Percentiles rank a stretch among this genome's conserved stretches.
phyloP scores from a whole-genome alignment of 352 stramenopile species.

The Globisporangium recalcitrans region DNA sequence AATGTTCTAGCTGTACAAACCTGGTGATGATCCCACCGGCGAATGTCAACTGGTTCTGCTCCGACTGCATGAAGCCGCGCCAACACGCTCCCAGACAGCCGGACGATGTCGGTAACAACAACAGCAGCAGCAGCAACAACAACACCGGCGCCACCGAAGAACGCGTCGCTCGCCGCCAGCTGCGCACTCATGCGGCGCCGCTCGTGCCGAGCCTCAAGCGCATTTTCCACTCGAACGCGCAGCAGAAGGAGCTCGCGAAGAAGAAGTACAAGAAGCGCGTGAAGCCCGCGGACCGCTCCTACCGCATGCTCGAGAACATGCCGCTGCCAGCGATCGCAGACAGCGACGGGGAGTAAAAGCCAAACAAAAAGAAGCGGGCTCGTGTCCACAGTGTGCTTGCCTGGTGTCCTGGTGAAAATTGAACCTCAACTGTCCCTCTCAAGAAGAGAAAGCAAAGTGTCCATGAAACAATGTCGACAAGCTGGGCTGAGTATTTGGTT shows the following conservation, averaged over 20 bases:
- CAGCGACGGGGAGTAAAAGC: constrained; percentile 16
- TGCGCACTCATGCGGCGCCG: constrained; percentile 37
- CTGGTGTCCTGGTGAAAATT: neutral
- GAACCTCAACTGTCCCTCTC: neutral
- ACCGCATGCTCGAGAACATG: constrained; percentile 62
- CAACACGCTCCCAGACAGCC: constrained; percentile 9
- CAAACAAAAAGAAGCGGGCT: neutral
- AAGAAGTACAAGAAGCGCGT: constrained; percentile 52
- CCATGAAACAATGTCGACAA: neutral
- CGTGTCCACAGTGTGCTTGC: constrained; percentile 2
- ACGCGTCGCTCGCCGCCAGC: constrained; percentile 27
- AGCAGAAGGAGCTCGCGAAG: constrained; percentile 28
- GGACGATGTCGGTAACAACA: constrained; percentile 6
- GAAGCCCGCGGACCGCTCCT: constrained; percentile 40
- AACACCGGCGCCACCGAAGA: constrained; percentile 19
- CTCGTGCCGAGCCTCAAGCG: constrained; percentile 57
- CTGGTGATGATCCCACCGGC: constrained; percentile 48
- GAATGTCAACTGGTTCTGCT: constrained; percentile 64
- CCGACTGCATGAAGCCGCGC: constrained; percentile 49
- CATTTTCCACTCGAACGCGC: constrained; percentile 44
- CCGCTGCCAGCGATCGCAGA: constrained; percentile 39
- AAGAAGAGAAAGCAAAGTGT: neutral
- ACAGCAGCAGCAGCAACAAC: neutral
- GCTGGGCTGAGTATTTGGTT: neutral
- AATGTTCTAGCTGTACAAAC: constrained; percentile 46